A percentile compares a stretch with the other conserved stretches of the same genome.
Conservation (phyloP, 2,329 filamentous ascomycete genomes). For the Aciculosporium take region DNA sequence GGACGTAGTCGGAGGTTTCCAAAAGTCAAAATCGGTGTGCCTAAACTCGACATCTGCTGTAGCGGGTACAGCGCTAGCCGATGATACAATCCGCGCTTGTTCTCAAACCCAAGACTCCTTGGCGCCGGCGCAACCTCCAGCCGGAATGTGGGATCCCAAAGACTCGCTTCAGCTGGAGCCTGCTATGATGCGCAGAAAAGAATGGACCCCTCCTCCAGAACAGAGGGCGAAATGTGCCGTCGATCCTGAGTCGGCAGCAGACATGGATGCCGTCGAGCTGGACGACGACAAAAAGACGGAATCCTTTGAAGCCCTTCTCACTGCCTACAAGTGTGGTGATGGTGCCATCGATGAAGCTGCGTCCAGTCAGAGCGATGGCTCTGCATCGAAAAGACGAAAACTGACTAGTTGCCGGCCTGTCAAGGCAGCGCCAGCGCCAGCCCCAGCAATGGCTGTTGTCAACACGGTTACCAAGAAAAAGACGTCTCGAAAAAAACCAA, state of each 20-base stretch:
- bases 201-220: conserved; percentile 54
- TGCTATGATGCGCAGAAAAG: conserved; percentile 40
- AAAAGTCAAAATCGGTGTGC: background rate
- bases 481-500: conserved; percentile 51
- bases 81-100: background rate
- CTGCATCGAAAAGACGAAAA: background rate
- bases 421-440: background rate
- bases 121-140: background rate
- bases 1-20: background rate
- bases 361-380: background rate
- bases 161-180: conserved; percentile 26
- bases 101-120: background rate
- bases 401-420: conserved; percentile 4
- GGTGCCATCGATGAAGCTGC: conserved; percentile 1
- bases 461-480: conserved; percentile 32
- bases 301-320: conserved; percentile 30
- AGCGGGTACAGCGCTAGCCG: background rate
- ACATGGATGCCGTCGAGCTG: conserved; percentile 6
- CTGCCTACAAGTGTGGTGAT: conserved; percentile 25
- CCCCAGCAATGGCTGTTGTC: conserved; percentile 1
- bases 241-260: conserved; percentile 17
- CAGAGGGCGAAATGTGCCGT: conserved; percentile 18
- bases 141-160: conserved; percentile 2
- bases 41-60: background rate
- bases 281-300: conserved; percentile 9